These are phyloP conservation scores for Kandelia obovata DNA, from an alignment of 345 rosid species.

Conservation along the genomic window DNA sequence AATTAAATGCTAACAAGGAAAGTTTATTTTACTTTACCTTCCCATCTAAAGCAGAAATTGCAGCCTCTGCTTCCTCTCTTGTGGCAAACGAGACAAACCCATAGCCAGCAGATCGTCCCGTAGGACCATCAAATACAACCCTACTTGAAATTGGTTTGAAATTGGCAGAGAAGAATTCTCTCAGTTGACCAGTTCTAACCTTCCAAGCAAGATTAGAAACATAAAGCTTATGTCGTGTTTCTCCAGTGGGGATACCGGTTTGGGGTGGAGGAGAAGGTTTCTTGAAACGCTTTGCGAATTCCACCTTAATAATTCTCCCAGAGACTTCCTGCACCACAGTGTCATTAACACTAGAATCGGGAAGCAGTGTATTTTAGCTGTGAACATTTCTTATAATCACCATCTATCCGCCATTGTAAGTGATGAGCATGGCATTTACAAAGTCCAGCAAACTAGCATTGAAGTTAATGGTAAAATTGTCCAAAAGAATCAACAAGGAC, in stretches of 20 bases:
- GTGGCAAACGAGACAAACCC: constrained; percentile 86
- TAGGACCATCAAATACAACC: constrained; percentile 59
- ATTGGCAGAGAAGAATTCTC: constrained; percentile 60
- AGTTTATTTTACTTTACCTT: constrained; percentile 48
- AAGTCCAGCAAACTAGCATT: no score
- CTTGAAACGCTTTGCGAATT: constrained; percentile 63
- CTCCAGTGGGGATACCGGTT: constrained; percentile 33
- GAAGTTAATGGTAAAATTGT: no score
- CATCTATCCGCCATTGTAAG: no score
- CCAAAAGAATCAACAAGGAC: no score
- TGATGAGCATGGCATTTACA: no score
- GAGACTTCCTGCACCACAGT: constrained; percentile 55
- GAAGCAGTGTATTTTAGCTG: no score
- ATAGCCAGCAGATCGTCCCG: constrained; percentile 73
- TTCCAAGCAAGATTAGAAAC: constrained; percentile 92
- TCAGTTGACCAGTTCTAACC: constrained; percentile 69
- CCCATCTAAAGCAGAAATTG: constrained; percentile 60
- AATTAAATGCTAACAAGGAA: neutral
- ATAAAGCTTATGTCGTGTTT: constrained; percentile 65
- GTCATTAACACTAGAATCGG: neutral
- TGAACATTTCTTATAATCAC: no score
- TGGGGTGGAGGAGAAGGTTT: constrained; percentile 44
- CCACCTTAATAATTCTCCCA: constrained; percentile 69
- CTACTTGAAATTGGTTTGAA: constrained; percentile 59
- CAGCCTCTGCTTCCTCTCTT: constrained; percentile 83